Base-by-base conservation (phyloP, 768 basidiomycete genomes). In the Tephrocybe sp. region DNA sequence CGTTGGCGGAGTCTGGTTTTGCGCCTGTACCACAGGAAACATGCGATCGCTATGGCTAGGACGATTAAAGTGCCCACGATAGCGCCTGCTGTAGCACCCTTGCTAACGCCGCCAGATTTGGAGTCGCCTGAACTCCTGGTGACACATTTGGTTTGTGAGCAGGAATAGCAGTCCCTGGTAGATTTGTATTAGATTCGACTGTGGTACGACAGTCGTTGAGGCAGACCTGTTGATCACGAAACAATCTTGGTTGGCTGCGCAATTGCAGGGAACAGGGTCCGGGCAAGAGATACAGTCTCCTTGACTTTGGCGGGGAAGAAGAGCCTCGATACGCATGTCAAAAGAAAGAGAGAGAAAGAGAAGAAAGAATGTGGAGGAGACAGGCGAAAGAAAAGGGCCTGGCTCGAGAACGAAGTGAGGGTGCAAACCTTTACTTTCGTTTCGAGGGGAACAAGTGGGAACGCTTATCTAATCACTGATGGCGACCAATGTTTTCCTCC, bases 1-100 rank as follows among this genome's bases (percentile, higher is more conserved):
- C 68, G 65, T 38, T 66, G 72, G 54, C 73, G 73, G 14, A 76
- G 65, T 47, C 77, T 78, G 38, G 66, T 64, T 54, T 73, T 80
- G 51, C 83, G 80, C 48, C 88, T 83, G 64, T 88, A 88, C 68
- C 82, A 82, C 54, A 88, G 68, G 60, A 81, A 86, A 9, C 77
- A 66, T 37, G 68, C 65, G 32, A 84, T 57, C 11, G 74, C 77
- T 34, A 80, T 63, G 10, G 72, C 75, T 38, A 91, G 69, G 62
- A 88, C 78, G 9, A 85, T 61, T 37, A 92, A 60, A 10, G 76
- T 74, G 28, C 82, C 88, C 25, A 90, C 70, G 51, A 92, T 76
- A 36, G 83, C 88, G 41, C 88, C 90, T 17, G 86, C 89, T 17
- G 90, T 75, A 2, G 85, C 88, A 38, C 88, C 88, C 47, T 80